Evolutionary conservation across 2,329 filamentous ascomycete genomes (phyloP), one percentile per base, ranked within the genome.

Genomic region (Cyphellophora attinorum): DNA sequence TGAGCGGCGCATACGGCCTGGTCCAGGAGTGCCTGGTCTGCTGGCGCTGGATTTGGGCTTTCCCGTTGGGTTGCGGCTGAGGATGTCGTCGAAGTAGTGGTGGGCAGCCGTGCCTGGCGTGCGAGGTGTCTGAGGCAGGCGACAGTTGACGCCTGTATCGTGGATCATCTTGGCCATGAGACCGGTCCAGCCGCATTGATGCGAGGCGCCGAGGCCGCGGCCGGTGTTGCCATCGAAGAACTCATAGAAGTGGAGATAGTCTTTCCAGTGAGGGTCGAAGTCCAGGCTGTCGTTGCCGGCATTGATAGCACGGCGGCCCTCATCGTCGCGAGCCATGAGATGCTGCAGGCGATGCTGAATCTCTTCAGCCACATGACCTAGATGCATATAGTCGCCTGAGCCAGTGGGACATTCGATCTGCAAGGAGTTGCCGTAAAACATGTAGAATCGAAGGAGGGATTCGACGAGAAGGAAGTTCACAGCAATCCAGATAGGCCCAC

Each of bases 121-220:
- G 32, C 86, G 82, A 11, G 91, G 91, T 1, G 91, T 96, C 52
- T 95, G 85, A 2, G 89, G 88, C 11, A 94, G 76, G 51, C 88
- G 84, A 57, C 88, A 94, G 56, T 78, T 91, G 54, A 93, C 72
- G 47, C 88, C 89, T 48, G 89, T 95, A 54, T 96, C 91, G 51
- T 96, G 89, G 40, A 96, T 96, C 76, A 96, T 83, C 61, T 93
- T 88, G 16, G 89, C 89, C 56, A 96, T 86, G 47, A 96, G 61
- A 15, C 89, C 89, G 23, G 89, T 95, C 89, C 91, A 96, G 32
- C 89, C 89, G 54, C 85, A 94, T 59, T 96, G 91, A 59, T 96
- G 91, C 31, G 80, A 89, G 23, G 89, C 85, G 38, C 89, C 89
- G 1, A 96, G 72, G 11, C 91, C 89, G 47, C 86, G 81, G 11